Conservation (phyloP, 83 land plant genomes). For the Isoetes engelmannii region DNA sequence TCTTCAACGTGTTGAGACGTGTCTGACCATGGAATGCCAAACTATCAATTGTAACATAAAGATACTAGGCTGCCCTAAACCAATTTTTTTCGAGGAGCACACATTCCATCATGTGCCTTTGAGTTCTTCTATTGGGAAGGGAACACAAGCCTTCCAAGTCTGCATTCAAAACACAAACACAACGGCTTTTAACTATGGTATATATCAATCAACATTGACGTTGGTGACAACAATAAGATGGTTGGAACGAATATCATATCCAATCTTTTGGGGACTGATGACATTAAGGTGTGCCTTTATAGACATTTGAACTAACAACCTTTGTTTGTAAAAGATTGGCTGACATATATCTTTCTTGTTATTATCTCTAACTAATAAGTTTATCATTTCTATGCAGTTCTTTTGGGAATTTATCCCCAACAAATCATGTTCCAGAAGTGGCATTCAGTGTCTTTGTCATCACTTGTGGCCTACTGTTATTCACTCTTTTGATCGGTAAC, state of each 20-base stretch:
- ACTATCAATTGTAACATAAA: slow-evolving; percentile 1
- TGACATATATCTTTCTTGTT: background rate
- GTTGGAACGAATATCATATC: slow-evolving; percentile 14
- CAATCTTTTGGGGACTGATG: slow-evolving; percentile 16
- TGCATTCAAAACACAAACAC: slow-evolving; percentile 11
- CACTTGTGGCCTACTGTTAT: slow-evolving; percentile 72
- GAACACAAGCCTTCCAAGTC: background rate
- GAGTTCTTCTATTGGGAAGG: slow-evolving; percentile 18
- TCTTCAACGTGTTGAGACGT: slow-evolving; percentile 18
- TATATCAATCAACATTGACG: slow-evolving; percentile 18
- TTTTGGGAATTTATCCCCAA: slow-evolving; percentile 86
- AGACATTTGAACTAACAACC: background rate
- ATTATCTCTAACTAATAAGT: background rate
- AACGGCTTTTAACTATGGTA: slow-evolving; percentile 18
- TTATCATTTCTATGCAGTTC: slow-evolving; percentile 42
- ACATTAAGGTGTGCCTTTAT: slow-evolving; percentile 7
- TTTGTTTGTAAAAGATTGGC: background rate
- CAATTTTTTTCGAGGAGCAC: slow-evolving; percentile 9
- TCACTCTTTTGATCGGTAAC: slow-evolving; percentile 82
- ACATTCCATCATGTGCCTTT: slow-evolving; percentile 6
- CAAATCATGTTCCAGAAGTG: slow-evolving; percentile 75
- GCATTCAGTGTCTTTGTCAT: slow-evolving; percentile 65
- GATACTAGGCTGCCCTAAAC: slow-evolving; percentile 20
- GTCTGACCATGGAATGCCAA: slow-evolving; percentile 11
- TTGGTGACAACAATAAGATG: slow-evolving; percentile 9